Percentiles rank a stretch among this genome's conserved stretches.
Evolutionary conservation across 768 basidiomycete genomes (phyloP).

Genomic region (Ramaria sp.): DNA sequence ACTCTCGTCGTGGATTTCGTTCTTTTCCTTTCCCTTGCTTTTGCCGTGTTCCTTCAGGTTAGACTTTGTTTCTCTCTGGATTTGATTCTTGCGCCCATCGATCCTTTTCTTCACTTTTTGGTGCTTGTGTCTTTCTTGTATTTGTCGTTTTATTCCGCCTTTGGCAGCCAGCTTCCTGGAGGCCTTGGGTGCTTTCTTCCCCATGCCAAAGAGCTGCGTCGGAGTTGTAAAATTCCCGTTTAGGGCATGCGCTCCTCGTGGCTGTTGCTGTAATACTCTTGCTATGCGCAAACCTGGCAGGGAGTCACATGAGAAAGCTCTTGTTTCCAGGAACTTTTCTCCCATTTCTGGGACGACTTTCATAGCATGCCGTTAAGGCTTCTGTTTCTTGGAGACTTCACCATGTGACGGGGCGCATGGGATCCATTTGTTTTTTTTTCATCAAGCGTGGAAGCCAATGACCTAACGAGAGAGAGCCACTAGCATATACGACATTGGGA

Average conservation of each 20-base stretch:
- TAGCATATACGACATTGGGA: no score
- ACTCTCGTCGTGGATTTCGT: conserved; percentile 18
- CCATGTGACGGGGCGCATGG: no score
- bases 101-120: conserved; percentile 66
- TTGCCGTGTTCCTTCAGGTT: conserved; percentile 20
- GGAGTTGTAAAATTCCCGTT: neutral
- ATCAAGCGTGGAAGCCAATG: no score
- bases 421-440: no score
- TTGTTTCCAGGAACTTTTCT: no score
- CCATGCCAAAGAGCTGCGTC: conserved; percentile 35
- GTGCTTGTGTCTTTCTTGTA: conserved; percentile 72
- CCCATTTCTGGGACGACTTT: no score
- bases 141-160: conserved; percentile 80
- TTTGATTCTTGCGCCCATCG: conserved; percentile 46
- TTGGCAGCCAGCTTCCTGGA: conserved; percentile 82
- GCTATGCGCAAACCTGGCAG: no score
- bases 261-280: neutral
- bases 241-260: neutral
- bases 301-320: no score
- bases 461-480: no score
- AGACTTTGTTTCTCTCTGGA: conserved; percentile 21
- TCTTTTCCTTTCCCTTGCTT: conserved; percentile 12
- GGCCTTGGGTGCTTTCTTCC: conserved; percentile 60
- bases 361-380: no score
- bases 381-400: no score